Conservation (phyloP, 768 basidiomycete species). For the Leccinellum rugosiceps region DNA sequence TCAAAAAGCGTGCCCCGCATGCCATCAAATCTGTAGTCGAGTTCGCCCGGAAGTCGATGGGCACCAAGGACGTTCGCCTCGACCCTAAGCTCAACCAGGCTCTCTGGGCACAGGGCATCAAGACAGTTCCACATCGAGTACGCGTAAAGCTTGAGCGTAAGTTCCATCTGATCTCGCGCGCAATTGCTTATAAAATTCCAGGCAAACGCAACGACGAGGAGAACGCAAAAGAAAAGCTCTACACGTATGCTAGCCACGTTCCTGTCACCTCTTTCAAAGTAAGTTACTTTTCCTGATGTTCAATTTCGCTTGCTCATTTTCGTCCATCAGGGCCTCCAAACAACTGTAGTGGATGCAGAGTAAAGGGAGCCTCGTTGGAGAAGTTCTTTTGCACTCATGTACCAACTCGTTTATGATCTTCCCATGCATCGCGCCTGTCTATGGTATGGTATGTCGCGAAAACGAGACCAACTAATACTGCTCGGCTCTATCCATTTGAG, state of each 20-base stretch:
- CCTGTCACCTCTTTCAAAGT: slow-evolving; percentile 84
- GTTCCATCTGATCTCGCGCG: slow-evolving; percentile 27
- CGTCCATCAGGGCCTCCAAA: slow-evolving; percentile 71
- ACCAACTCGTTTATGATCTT: slow-evolving; percentile 14
- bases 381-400: slow-evolving; percentile 13
- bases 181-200: slow-evolving; percentile 27
- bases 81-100: slow-evolving; percentile 97
- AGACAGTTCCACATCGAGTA: slow-evolving; percentile 88
- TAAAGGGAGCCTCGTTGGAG: slow-evolving; percentile 33
- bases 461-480: slow-evolving; percentile 10
- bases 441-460: slow-evolving; percentile 27
- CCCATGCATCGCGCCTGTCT: slow-evolving; percentile 26
- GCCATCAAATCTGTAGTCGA: slow-evolving; percentile 92
- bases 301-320: slow-evolving; percentile 5
- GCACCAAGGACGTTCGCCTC: slow-evolving; percentile 88
- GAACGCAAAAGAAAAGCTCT: slow-evolving; percentile 97
- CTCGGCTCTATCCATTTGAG: too few relatives aligned
- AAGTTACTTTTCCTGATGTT: slow-evolving; percentile 21
- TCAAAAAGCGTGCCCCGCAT: slow-evolving; percentile 97
- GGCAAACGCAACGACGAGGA: slow-evolving; percentile 99
- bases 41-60: slow-evolving; percentile 95
- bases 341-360: slow-evolving; percentile 77
- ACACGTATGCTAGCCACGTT: slow-evolving; percentile 84
- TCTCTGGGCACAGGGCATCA: slow-evolving; percentile 91
- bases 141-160: slow-evolving; percentile 91